Percentiles rank a stretch among this genome's conserved stretches.
These are phyloP conservation scores for Cucurbita moschata DNA, from an alignment of 306 rosid genomes.

Conservation along the genomic window DNA sequence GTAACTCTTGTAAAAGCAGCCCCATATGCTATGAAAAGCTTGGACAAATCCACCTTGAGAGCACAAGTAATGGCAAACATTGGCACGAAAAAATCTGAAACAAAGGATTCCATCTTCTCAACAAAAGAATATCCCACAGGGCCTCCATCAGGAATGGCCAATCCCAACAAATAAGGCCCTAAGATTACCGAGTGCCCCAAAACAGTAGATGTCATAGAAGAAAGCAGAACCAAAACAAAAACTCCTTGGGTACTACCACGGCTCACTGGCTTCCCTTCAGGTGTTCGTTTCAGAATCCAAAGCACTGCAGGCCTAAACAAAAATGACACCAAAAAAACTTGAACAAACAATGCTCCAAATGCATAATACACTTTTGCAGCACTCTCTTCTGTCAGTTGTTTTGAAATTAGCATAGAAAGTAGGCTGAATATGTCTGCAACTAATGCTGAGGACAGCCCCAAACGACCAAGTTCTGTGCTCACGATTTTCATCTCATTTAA, in stretches of 20 bases:
- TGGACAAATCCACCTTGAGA: constrained; percentile 25
- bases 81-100: constrained; percentile 28
- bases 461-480: constrained; percentile 10
- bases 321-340: neutral
- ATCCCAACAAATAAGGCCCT: constrained; percentile 47
- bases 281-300: constrained; percentile 14
- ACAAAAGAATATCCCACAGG: constrained; percentile 47
- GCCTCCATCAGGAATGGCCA: constrained; percentile 53
- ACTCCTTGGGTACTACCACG: neutral
- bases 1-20: neutral
- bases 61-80: constrained; percentile 27
- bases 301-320: constrained; percentile 3
- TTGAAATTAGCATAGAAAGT: neutral
- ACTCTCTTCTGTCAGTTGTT: neutral
- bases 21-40: neutral
- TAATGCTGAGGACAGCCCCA: constrained; percentile 1
- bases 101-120: constrained; percentile 25
- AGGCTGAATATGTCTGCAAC: neutral
- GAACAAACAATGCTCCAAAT: neutral
- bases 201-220: neutral
- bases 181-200: constrained; percentile 15
- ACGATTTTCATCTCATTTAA: constrained; percentile 2
- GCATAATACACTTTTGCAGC: neutral
- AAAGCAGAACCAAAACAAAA: constrained; percentile 10
- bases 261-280: constrained; percentile 13